Percentiles rank a stretch among this genome's conserved stretches.
Conservation (phyloP, 345 rosid genomes). For the Eucalyptus rudis region DNA sequence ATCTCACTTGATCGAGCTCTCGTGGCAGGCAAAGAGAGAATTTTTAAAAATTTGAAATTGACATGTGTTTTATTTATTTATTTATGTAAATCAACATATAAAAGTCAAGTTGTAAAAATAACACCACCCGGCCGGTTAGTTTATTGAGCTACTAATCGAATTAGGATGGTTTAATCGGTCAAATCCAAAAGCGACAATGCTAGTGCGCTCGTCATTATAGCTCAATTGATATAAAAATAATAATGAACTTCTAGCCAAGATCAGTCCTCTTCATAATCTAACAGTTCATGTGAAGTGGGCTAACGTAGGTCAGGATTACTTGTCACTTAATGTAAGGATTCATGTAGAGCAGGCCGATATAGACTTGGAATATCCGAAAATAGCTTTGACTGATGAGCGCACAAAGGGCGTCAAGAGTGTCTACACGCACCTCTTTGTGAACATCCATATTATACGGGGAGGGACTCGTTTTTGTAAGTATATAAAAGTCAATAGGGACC, state of each 20-base stretch:
- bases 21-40: background rate
- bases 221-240: background rate
- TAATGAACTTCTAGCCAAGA: background rate
- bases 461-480: background rate
- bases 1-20: background rate
- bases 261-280: background rate
- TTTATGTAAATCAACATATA: background rate
- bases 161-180: background rate
- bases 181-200: background rate
- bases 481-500: background rate
- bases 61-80: background rate
- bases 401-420: background rate
- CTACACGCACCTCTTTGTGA: background rate
- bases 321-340: background rate
- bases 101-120: background rate
- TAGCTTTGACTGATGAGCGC: background rate
- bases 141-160: background rate
- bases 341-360: background rate
- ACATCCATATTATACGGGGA: background rate
- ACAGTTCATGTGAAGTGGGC: background rate
- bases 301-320: background rate
- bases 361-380: background rate
- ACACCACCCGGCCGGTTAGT: background rate
- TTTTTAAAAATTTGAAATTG: background rate
- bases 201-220: background rate